A percentile compares a stretch with the other conserved stretches of the same genome.
phyloP scores from a whole-genome alignment of 2,329 filamentous ascomycete genomes.

The Colletotrichum sp. region DNA sequence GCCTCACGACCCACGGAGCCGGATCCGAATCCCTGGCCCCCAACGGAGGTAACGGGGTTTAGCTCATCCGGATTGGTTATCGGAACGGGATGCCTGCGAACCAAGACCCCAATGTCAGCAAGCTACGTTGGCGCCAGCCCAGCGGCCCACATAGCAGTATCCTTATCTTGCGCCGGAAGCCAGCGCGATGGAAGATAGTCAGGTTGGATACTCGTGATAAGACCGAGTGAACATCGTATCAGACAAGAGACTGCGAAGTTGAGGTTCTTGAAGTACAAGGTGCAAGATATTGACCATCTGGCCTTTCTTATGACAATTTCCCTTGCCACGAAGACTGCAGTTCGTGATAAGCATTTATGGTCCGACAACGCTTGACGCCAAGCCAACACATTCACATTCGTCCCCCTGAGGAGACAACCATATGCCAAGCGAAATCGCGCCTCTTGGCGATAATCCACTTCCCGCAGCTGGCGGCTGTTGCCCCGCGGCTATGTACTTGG shows the following conservation, averaged over 20 bases:
- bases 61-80: neutral
- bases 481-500: neutral
- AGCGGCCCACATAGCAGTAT: neutral
- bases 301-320: neutral
- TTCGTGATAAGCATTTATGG: neutral
- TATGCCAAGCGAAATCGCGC: neutral
- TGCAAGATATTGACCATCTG: neutral
- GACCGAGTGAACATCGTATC: neutral
- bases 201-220: neutral
- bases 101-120: neutral
- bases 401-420: neutral
- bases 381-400: neutral
- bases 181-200: neutral
- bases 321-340: neutral
- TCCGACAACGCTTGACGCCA: neutral
- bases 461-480: neutral
- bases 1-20: neutral
- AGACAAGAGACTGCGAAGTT: neutral
- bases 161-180: neutral
- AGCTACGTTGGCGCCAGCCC: neutral
- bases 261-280: neutral
- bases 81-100: neutral
- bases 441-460: neutral
- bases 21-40: neutral
- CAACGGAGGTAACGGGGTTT: neutral